Percentiles rank a stretch among this genome's conserved stretches.
Evolutionary conservation across 805 yeast species (phyloP).

Genomic region (Saccharomycopsis sp.): DNA sequence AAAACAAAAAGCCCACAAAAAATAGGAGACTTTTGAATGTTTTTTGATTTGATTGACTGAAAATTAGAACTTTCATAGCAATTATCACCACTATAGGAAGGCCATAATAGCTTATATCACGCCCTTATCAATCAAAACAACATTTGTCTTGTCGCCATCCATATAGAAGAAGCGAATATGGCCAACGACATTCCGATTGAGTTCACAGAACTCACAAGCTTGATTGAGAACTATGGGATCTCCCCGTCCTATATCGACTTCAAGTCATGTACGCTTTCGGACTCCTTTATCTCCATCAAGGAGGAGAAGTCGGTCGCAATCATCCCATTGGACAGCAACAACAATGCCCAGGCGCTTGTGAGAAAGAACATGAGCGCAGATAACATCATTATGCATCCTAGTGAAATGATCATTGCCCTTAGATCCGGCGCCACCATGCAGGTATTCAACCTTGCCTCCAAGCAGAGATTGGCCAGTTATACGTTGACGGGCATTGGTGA

Average conservation of each 20-base stretch:
- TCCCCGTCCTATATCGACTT: slow-evolving; percentile 81
- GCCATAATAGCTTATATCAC: not conserved
- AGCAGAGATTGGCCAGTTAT: slow-evolving; percentile 83
- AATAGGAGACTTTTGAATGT: not conserved
- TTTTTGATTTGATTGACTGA: too few species aligned
- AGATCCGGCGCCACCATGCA: slow-evolving; percentile 97
- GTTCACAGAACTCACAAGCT: slow-evolving; percentile 90
- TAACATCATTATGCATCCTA: slow-evolving; percentile 93
- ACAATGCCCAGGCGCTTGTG: slow-evolving; percentile 48
- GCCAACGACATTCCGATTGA: slow-evolving; percentile 80
- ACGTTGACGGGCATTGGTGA: slow-evolving; percentile 66
- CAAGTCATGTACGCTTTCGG: slow-evolving; percentile 90
- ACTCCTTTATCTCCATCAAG: slow-evolving; percentile 63
- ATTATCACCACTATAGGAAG: not conserved
- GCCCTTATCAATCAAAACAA: not conserved
- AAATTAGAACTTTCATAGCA: not conserved
- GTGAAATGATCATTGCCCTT: slow-evolving; percentile 80
- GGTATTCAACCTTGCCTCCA: slow-evolving; percentile 81
- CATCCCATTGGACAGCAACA: slow-evolving; percentile 73
- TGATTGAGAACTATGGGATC: slow-evolving; percentile 41
- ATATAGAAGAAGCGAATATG: slow-evolving; percentile 4
- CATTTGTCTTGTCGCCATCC: too few species aligned
- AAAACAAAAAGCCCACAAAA: not conserved
- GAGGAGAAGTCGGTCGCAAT: slow-evolving; percentile 90
- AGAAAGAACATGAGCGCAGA: slow-evolving; percentile 96